phyloP scores from a whole-genome alignment of 1,139 yeast species.

The Kodamaea plutei region DNA sequence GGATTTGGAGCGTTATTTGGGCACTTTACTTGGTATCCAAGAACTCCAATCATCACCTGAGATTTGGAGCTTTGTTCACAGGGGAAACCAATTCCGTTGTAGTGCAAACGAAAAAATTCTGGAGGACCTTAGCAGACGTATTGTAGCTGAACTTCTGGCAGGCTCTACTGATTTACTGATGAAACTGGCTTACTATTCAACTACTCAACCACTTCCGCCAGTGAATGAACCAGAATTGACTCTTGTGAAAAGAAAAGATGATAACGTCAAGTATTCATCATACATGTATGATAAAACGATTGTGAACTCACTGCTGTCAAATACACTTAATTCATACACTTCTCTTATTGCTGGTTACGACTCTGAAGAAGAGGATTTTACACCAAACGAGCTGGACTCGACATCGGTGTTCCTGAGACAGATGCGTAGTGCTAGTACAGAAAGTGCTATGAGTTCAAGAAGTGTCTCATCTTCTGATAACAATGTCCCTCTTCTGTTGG shows the following conservation, averaged over 20 bases:
- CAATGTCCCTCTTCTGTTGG: slow-evolving; percentile 1
- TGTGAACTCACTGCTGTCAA: slow-evolving; percentile 11
- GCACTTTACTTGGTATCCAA: slow-evolving; percentile 6
- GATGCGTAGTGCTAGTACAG: slow-evolving; percentile 5
- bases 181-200: slow-evolving; percentile 17
- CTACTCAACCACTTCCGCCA: slow-evolving; percentile 29
- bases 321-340: slow-evolving; percentile 14
- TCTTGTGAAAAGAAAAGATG: slow-evolving; percentile 7
- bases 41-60: slow-evolving; percentile 8
- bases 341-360: slow-evolving; percentile 18
- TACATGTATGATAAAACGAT: slow-evolving; percentile 11
- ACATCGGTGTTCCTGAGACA: slow-evolving; percentile 10
- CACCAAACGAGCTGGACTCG: slow-evolving; percentile 17
- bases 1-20: slow-evolving; percentile 13
- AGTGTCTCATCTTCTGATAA: not conserved
- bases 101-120: slow-evolving; percentile 2
- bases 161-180: slow-evolving; percentile 22
- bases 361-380: slow-evolving; percentile 11
- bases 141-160: slow-evolving; percentile 21
- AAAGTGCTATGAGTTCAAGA: slow-evolving; percentile 1
- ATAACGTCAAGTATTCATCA: slow-evolving; percentile 13
- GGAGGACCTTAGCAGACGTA: slow-evolving; percentile 12
- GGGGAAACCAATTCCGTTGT: slow-evolving; percentile 6
- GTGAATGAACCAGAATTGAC: slow-evolving; percentile 3
- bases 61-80: slow-evolving; percentile 9